Base-by-base conservation (phyloP, 2,329 filamentous ascomycete genomes). In the Aureobasidium sp. region DNA sequence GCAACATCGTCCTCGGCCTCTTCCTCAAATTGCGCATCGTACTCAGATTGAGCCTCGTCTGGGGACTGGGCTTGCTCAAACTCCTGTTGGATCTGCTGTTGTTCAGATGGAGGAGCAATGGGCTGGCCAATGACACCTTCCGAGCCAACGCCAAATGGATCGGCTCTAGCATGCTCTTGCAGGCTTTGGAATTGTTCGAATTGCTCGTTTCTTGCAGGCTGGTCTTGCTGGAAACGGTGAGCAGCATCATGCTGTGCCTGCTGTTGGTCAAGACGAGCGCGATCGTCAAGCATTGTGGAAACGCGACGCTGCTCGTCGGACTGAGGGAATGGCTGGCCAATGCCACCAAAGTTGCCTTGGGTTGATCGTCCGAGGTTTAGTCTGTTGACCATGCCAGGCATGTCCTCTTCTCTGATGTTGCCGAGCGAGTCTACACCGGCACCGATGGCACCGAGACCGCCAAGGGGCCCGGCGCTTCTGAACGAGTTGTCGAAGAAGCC, bases 151-250 rank as follows among this genome's bases (percentile, higher is more conserved):
- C 49, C 41, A 48, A 62, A 62, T 25, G 61, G 41, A 64, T 64
- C 62, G 37, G 59, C 59, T 48, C 62, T 44, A n/a, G 54, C 61
- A 32, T 71, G 72, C 9, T 81, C 78, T 62, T 92, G 90, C 63
- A 87, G 83, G 69, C 88, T 84, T 68, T 95, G 85, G 71, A 97
- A 97, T 70, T 97, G 88, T 66, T 89, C 85, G 21, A 97, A 80
- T 48, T 92, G 86, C 50, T 90, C 89, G 64, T 81, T 80, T 55
- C 67, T 61, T 11, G 61, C 63, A 16, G 70, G 75, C 64, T 80
- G 77, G 59, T 81, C 79, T 62, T 78, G 77, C 63, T 61, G 79
- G 76, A 59, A 76, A 71, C 69, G 70, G 62, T 78, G 76, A 41
- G 70, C 59, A 53, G 72, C 70, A 62, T 81, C 79, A 64, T 82